A percentile compares a stretch with the other conserved stretches of the same genome.
phyloP scores from a whole-genome alignment of 495 filamentous ascomycete species.

The Lichina pygmaea region DNA sequence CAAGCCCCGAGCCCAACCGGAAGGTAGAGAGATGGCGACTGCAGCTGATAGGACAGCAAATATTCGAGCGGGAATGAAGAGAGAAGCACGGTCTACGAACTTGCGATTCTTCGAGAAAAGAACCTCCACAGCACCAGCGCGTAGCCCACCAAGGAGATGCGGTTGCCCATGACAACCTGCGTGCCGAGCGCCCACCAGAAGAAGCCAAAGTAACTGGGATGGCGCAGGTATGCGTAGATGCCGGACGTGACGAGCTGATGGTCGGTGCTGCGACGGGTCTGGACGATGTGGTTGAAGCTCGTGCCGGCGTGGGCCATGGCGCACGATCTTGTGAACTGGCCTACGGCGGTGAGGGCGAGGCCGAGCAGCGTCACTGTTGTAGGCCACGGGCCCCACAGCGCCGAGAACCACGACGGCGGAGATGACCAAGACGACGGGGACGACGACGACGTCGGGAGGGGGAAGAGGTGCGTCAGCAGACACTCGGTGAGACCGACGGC shows the following conservation, averaged over 20 bases:
- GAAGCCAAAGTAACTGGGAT: constrained; percentile 90
- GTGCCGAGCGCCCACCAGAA: constrained; percentile 97
- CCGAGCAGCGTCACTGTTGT: constrained; percentile 18
- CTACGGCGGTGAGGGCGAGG: constrained; percentile 32
- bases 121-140: constrained; percentile 56
- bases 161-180: constrained; percentile 71
- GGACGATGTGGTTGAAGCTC: constrained; percentile 80
- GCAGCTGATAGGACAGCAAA: background rate
- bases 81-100: constrained; percentile 17
- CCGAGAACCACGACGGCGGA: constrained; percentile 9
- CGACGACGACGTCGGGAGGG: constrained; percentile 6
- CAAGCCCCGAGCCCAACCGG: background rate
- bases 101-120: constrained; percentile 40
- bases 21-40: background rate
- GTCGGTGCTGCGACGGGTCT: constrained; percentile 29
- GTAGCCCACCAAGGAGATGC: constrained; percentile 49
- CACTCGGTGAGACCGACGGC: constrained; percentile 44
- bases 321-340: constrained; percentile 42
- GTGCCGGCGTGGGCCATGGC: constrained; percentile 78
- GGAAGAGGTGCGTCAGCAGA: constrained; percentile 16
- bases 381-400: constrained; percentile 2
- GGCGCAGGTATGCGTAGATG: constrained; percentile 33
- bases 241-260: constrained; percentile 64
- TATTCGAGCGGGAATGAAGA: background rate
- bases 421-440: background rate